phyloP scores from a whole-genome alignment of 352 stramenopile genomes.

The Phytopythium boreale region DNA sequence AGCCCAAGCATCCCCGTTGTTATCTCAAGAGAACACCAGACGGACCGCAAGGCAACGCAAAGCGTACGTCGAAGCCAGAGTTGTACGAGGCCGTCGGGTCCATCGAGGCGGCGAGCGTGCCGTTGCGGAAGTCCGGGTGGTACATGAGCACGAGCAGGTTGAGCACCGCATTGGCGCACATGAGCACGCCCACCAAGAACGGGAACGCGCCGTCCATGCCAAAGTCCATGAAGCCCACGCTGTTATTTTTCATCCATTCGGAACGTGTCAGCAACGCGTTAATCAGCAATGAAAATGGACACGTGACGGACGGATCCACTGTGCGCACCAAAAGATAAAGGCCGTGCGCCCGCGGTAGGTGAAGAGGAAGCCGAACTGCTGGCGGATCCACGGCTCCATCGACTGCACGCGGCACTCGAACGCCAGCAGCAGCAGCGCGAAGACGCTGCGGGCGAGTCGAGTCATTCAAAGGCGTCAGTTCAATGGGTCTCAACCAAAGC shows the following conservation, averaged over 20 bases:
- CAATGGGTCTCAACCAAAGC: too few species aligned
- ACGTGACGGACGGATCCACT: neutral
- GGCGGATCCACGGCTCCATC: conserved; percentile 83
- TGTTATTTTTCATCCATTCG: conserved; percentile 4
- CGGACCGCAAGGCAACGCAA: too few species aligned
- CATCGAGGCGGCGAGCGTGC: conserved; percentile 64
- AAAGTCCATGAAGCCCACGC: conserved; percentile 87
- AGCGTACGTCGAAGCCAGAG: conserved; percentile 37
- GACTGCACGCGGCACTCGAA: conserved; percentile 88
- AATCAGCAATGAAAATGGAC: neutral
- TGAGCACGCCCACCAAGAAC: conserved; percentile 70
- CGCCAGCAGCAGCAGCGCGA: conserved; percentile 74
- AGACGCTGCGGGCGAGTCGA: conserved; percentile 61
- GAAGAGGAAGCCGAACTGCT: conserved; percentile 87
- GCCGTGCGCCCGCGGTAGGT: conserved; percentile 81
- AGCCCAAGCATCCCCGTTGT: neutral
- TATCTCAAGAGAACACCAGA: too few species aligned
- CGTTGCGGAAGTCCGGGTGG: conserved; percentile 84
- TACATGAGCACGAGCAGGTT: conserved; percentile 80
- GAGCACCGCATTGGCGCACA: conserved; percentile 74
- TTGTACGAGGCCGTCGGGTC: conserved; percentile 75
- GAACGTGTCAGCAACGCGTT: neutral
- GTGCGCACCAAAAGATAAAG: conserved; percentile 76
- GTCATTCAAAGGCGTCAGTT: neutral
- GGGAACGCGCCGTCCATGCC: conserved; percentile 75